Evolutionary conservation across 225 moss, liverwort and hornwort species (phyloP), one percentile per base, ranked within the genome.

Genomic region (Pseudoscleropodium purum): DNA sequence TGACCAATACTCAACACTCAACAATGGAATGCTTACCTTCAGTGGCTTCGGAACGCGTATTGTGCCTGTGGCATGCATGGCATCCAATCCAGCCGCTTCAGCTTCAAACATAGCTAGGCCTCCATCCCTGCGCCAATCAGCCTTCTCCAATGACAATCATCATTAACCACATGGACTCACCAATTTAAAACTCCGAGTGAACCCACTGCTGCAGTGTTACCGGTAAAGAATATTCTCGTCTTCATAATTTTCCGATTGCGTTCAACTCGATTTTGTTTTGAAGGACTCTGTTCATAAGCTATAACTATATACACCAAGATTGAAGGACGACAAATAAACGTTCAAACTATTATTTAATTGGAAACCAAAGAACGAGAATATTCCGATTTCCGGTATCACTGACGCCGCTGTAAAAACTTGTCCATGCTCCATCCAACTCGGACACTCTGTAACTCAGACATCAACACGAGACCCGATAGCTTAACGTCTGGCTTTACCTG

Each of bases 21-120:
- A 13, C 54, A 61, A 75, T 61, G 57, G 33, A 37, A 56, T 33
- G 83, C 91, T 91, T 77, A 97, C 97, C 87, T 96, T 97, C 26
- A 92, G 78, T 41, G 99, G 96, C 85, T 97, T 97, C 4, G 99
- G 99, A 84, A 99, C 94, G n/a, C 97, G 96, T 88, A 99, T 92
- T 52, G 95, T 93, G 90, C 90, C 90, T 17, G 97, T 97, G 72
- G 94, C 89, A 91, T 91, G 92, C 97, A 99, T 99, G 84, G 97
- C 97, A 84, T 95, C 86, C 59, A 99, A 92, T n/a, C 99, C 99
- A 39, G 94, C 95, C 18, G 99, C 99, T 86, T 99, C 99, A 80
- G 94, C 99, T 91, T 97, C 97, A 92, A 99, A 99, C 97, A 99
- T 99, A 34, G 94, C 93, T 59, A 96, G 94, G 52, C 95, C 99